Percentiles rank a stretch among this genome's conserved stretches.
Conservation (phyloP, 305 asterid species). For the Rubia peregrina region DNA sequence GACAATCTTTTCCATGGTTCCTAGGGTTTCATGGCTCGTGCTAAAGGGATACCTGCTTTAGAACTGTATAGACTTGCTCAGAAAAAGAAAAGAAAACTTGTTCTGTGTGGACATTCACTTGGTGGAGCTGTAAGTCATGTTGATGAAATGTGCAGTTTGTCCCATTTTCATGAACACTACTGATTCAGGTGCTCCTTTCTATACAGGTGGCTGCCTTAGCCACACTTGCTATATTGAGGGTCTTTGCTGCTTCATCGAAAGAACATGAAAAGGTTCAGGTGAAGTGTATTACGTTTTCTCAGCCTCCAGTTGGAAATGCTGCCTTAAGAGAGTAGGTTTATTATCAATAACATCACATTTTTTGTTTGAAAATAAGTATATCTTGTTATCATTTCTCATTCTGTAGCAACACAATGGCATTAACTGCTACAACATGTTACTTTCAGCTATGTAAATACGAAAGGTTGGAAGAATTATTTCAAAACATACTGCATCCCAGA, state of each 20-base stretch:
- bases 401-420: conserved; percentile 6
- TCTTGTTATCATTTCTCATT: background rate
- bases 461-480: conserved; percentile 86
- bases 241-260: conserved; percentile 65
- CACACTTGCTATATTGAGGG: conserved; percentile 91
- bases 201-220: conserved; percentile 91
- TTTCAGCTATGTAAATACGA: conserved; percentile 81
- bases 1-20: conserved; percentile 17
- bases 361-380: background rate
- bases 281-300: conserved; percentile 96
- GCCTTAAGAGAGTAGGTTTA: conserved; percentile 82
- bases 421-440: conserved; percentile 21
- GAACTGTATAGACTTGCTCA: conserved; percentile 96
- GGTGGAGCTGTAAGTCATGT: conserved; percentile 88
- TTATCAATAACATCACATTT: background rate
- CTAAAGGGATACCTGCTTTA: conserved; percentile 96
- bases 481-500: conserved; percentile 98
- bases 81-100: conserved; percentile 84
- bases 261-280: conserved; percentile 81
- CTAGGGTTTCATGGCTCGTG: conserved; percentile 99
- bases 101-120: conserved; percentile 96
- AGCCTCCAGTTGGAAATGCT: conserved; percentile 99
- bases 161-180: conserved; percentile 10
- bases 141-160: conserved; percentile 7
- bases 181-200: conserved; percentile 20